A percentile compares a stretch with the other conserved stretches of the same genome.
phyloP scores from a whole-genome alignment of 1,284 basidiomycete genomes.

The Ustilago shanxiensis region DNA sequence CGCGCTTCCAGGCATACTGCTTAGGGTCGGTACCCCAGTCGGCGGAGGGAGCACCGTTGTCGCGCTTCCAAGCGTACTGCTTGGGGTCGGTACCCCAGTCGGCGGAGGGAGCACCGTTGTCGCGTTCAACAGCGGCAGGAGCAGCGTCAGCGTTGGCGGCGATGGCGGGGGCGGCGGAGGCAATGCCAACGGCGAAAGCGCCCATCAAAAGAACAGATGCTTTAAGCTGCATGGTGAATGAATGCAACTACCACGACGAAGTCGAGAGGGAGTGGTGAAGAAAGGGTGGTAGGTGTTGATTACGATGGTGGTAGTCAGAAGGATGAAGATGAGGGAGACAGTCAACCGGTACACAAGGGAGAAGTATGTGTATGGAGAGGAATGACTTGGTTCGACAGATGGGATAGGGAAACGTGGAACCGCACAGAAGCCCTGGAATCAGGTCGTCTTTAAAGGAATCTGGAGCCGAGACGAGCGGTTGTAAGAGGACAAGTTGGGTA shows the following conservation, averaged over 20 bases:
- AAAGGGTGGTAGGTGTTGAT: background rate
- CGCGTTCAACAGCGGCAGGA: slow-evolving; percentile 36
- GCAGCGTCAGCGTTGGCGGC: slow-evolving; percentile 11
- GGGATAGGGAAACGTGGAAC: background rate
- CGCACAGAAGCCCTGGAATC: slow-evolving; percentile 2
- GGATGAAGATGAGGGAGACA: background rate
- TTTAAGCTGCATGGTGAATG: slow-evolving; percentile 39
- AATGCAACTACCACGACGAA: slow-evolving; percentile 7
- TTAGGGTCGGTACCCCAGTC: slow-evolving; percentile 26
- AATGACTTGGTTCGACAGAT: slow-evolving; percentile 12
- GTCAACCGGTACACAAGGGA: background rate
- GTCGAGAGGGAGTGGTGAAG: slow-evolving; percentile 11
- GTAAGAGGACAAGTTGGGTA: background rate
- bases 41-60: slow-evolving; percentile 17
- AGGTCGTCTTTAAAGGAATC: slow-evolving; percentile 18
- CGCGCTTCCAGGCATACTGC: slow-evolving; percentile 33
- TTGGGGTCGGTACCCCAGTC: slow-evolving; percentile 27
- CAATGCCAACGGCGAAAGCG: slow-evolving; percentile 35
- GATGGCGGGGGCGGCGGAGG: slow-evolving; percentile 31
- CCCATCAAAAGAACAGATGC: slow-evolving; percentile 42
- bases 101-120: slow-evolving; percentile 24
- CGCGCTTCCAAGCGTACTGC: slow-evolving; percentile 31
- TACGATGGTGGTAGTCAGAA: background rate
- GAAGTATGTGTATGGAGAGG: background rate
- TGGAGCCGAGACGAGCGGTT: slow-evolving; percentile 11